Evolutionary conservation across 768 basidiomycete genomes (phyloP).

Genomic region (Naganishia onofrii): DNA sequence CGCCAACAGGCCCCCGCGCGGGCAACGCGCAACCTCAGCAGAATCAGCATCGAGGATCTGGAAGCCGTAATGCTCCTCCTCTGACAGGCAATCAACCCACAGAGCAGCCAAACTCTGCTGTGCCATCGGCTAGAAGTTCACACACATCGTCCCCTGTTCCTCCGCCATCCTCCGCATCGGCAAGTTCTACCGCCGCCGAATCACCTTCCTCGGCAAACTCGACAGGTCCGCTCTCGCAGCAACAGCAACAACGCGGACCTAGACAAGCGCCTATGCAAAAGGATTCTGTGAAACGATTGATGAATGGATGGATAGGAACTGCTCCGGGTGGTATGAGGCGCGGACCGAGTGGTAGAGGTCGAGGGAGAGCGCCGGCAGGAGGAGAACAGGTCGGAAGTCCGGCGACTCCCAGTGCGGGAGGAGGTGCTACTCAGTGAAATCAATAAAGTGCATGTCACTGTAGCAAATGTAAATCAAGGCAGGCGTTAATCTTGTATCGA

Average conservation of each 20-base stretch:
- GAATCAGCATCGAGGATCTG: slow-evolving; percentile 10
- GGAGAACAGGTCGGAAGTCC: background rate
- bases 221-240: background rate
- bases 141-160: slow-evolving; percentile 16
- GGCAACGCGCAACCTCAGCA: background rate
- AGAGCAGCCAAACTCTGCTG: background rate
- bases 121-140: background rate
- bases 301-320: slow-evolving; percentile 12
- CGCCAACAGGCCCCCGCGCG: slow-evolving; percentile 2
- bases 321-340: slow-evolving; percentile 12
- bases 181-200: background rate
- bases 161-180: slow-evolving; percentile 8
- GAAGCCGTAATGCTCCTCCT: slow-evolving; percentile 17
- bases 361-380: slow-evolving; percentile 11
- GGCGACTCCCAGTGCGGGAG: background rate
- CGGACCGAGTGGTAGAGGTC: slow-evolving; percentile 10
- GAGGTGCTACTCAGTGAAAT: background rate
- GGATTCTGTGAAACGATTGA: slow-evolving; percentile 8
- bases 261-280: slow-evolving; percentile 10
- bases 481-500: background rate
- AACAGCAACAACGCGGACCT: slow-evolving; percentile 9
- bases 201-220: background rate
- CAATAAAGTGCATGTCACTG: background rate
- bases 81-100: background rate
- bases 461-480: background rate